These are phyloP conservation scores for Beauveria asiatica DNA, from an alignment of 2,329 filamentous ascomycete genomes.

Conservation along the genomic window DNA sequence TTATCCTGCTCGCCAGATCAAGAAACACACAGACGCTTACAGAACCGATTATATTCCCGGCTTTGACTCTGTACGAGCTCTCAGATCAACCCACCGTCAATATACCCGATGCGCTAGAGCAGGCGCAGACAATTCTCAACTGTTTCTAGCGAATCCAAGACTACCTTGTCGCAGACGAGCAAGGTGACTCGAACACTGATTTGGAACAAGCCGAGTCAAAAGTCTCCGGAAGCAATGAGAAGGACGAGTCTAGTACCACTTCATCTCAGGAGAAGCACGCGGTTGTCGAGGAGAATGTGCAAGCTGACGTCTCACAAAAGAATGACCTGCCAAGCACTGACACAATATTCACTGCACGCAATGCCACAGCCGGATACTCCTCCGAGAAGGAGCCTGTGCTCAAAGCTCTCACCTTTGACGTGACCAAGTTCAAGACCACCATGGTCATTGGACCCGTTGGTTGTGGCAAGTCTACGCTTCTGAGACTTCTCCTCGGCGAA, in stretches of 20 bases:
- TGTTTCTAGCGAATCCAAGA: constrained; percentile 17
- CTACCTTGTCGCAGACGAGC: constrained; percentile 15
- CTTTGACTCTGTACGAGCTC: constrained; percentile 16
- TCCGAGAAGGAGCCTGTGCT: constrained; percentile 4
- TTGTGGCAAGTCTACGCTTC: constrained; percentile 18
- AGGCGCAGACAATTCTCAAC: constrained; percentile 16
- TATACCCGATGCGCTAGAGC: constrained; percentile 15
- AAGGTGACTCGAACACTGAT: constrained; percentile 4
- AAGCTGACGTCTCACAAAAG: neutral
- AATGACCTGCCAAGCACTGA: neutral
- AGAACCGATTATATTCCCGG: constrained; percentile 16
- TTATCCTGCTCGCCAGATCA: constrained; percentile 12
- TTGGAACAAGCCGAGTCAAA: neutral
- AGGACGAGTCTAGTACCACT: neutral
- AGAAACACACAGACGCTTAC: constrained; percentile 13
- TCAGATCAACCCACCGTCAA: constrained; percentile 16
- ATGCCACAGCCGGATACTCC: constrained; percentile 11
- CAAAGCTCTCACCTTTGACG: constrained; percentile 11
- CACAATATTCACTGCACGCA: neutral
- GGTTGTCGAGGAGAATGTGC: neutral
- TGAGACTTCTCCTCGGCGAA: constrained; percentile 18
- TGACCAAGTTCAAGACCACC: constrained; percentile 14
- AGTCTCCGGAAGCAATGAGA: neutral
- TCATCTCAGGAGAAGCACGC: neutral
- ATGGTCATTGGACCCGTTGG: constrained; percentile 19